These are phyloP conservation scores for Colletotrichum lentis DNA, from an alignment of 2,329 filamentous ascomycete species.

Conservation along the genomic window DNA sequence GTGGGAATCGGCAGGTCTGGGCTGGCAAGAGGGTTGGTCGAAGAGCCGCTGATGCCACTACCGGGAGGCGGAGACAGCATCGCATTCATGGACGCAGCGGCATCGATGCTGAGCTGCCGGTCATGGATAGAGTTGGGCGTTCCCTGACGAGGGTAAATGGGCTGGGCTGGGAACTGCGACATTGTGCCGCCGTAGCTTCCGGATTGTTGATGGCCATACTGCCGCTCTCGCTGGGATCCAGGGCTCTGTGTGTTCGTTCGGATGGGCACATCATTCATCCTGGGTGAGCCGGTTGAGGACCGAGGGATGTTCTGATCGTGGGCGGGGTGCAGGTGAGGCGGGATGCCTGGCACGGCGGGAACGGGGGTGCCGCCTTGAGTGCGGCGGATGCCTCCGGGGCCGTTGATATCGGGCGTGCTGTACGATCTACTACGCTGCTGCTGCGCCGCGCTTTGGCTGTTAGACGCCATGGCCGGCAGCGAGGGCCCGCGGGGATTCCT, in stretches of 20 bases:
- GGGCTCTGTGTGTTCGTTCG: slow-evolving; percentile 77
- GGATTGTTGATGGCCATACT: slow-evolving; percentile 54
- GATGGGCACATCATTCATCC: slow-evolving; percentile 69
- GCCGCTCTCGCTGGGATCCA: slow-evolving; percentile 69
- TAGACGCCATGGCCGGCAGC: slow-evolving; percentile 73
- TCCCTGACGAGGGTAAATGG: slow-evolving; percentile 59
- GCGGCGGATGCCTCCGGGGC: slow-evolving; percentile 67
- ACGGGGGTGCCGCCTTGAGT: slow-evolving; percentile 63
- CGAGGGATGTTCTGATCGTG: slow-evolving; percentile 74
- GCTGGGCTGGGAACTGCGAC: slow-evolving; percentile 65
- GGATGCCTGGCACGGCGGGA: slow-evolving; percentile 79
- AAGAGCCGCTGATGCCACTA: slow-evolving; percentile 43
- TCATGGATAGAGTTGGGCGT: slow-evolving; percentile 52
- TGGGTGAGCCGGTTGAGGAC: slow-evolving; percentile 84
- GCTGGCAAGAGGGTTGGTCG: slow-evolving; percentile 49
- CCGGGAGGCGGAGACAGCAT: slow-evolving; percentile 59
- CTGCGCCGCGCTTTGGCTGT: slow-evolving; percentile 63
- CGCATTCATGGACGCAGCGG: slow-evolving; percentile 42
- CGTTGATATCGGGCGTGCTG: slow-evolving; percentile 93
- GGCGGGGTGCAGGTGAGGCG: slow-evolving; percentile 70
- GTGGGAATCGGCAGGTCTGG: slow-evolving; percentile 66
- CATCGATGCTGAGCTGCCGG: slow-evolving; percentile 51
- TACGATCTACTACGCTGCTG: slow-evolving; percentile 86
- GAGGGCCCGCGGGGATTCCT: slow-evolving; percentile 80
- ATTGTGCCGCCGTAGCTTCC: slow-evolving; percentile 61